phyloP scores from a whole-genome alignment of 2,329 filamentous ascomycete species.

The Pestalotiopsis sp. region DNA sequence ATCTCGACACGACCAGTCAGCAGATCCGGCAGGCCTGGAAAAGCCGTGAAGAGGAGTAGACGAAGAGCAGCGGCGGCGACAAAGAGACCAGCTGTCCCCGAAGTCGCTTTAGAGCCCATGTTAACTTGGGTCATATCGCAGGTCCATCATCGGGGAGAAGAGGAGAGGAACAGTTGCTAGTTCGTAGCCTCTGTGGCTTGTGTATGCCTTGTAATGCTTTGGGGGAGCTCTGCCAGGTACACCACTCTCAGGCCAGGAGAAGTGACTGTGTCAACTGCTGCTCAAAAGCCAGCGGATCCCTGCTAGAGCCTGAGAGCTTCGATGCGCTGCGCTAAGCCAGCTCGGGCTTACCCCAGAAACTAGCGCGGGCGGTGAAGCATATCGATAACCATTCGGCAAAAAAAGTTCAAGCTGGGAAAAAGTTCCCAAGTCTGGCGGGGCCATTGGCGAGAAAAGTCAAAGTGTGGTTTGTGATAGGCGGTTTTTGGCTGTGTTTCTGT shows the following conservation, averaged over 20 bases:
- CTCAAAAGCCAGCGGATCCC: neutral
- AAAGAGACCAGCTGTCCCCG: slow-evolving; percentile 66
- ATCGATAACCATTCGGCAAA: slow-evolving; percentile 8
- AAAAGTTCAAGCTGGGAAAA: slow-evolving; percentile 23
- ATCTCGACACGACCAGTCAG: slow-evolving; percentile 92
- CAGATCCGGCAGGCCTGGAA: slow-evolving; percentile 81
- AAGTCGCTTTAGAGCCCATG: slow-evolving; percentile 44
- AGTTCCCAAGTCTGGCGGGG: slow-evolving; percentile 16
- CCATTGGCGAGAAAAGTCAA: neutral
- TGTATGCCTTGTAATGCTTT: neutral
- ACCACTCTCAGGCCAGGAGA: neutral
- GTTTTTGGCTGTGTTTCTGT: neutral
- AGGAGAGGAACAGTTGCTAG: neutral
- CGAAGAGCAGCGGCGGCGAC: slow-evolving; percentile 76
- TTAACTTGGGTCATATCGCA: slow-evolving; percentile 32
- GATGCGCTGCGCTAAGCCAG: neutral
- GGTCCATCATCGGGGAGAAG: slow-evolving; percentile 28
- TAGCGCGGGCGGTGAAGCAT: neutral
- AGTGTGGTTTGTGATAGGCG: neutral
- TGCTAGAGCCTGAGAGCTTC: neutral
- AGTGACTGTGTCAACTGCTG: neutral
- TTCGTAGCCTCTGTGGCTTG: neutral
- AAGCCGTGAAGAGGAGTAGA: slow-evolving; percentile 76
- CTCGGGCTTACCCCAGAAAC: slow-evolving; percentile 9
- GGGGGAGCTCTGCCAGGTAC: neutral